Evolutionary conservation across 2,329 filamentous ascomycete genomes (phyloP).

Genomic region (Leptographium wingfieldii): DNA sequence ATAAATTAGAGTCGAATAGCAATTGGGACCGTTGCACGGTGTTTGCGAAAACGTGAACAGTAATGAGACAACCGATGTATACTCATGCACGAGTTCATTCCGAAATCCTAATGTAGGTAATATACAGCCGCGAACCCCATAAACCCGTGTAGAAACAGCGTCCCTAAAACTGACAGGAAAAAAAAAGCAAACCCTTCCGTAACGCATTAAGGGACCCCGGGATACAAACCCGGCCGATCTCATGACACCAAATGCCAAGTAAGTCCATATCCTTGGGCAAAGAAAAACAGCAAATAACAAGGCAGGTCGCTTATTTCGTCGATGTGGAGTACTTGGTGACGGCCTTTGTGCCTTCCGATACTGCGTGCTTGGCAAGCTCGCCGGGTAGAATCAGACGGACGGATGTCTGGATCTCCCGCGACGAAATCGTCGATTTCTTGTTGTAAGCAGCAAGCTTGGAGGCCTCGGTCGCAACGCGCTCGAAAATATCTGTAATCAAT

Average conservation of each 20-base stretch:
- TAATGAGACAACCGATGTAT: slow-evolving; percentile 14
- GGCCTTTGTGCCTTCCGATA: slow-evolving; percentile 98
- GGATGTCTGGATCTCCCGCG: slow-evolving; percentile 97
- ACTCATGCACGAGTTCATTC: slow-evolving; percentile 51
- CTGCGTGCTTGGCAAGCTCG: slow-evolving; percentile 98
- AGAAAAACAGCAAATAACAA: slow-evolving; percentile 28
- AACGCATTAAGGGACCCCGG: slow-evolving; percentile 59
- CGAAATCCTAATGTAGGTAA: slow-evolving; percentile 51
- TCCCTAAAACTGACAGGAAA: slow-evolving; percentile 39
- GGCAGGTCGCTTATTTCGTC: slow-evolving; percentile 65
- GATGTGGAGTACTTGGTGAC: slow-evolving; percentile 99
- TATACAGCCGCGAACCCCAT: slow-evolving; percentile 62
- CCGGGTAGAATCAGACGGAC: slow-evolving; percentile 95
- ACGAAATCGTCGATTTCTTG: slow-evolving; percentile 99
- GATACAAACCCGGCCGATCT: slow-evolving; percentile 34
- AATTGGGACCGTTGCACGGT: too few species aligned
- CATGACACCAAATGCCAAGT: slow-evolving; percentile 46
- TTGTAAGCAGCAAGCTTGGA: slow-evolving; percentile 99
- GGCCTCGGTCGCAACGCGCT: slow-evolving; percentile 96
- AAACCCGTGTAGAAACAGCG: slow-evolving; percentile 59
- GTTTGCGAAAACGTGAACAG: background rate
- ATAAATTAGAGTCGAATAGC: slow-evolving; percentile 13
- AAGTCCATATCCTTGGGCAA: slow-evolving; percentile 35
- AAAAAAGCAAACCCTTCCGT: slow-evolving; percentile 51
- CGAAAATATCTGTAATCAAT: slow-evolving; percentile 72